Base-by-base conservation (phyloP, 495 filamentous ascomycete genomes). In the Aspergillus bertholletiae region DNA sequence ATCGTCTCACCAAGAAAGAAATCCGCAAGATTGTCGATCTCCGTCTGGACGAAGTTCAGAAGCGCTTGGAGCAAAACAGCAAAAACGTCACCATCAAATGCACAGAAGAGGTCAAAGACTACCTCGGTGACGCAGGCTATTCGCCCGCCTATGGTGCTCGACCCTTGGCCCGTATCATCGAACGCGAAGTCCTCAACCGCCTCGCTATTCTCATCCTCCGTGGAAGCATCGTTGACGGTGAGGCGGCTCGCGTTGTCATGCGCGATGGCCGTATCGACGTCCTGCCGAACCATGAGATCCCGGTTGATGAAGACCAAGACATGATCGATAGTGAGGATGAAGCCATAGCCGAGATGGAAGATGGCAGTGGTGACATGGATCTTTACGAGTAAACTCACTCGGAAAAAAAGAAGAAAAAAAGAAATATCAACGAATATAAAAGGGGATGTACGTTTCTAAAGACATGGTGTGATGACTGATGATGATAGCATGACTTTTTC, bases 11-110 rank as follows among this genome's bases (percentile, higher is more conserved):
- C 4, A 84, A 81, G 65, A 72, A 74, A 41, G 94, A 98, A 74
- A 98, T 98, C 65, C 85, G 94, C 63, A 88, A 82, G 75, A 97
- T 98, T 70, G 94, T 98, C 50, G 95, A 98, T 58, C 81, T 98
- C 26, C 88, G 94, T 24, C 80, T 98, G 20, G 46, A 57, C 9
- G 94, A 98, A 68, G 91, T 98, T 63, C 94, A 98, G 80, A 88
- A 90, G 63, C 87, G 94, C 18, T 82, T 98, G 6, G 67, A 74
- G 41, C 71, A 80, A 58, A 97, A 97, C 70, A 84, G 84, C 58
- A 86, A 91, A 57, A 92, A 91, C 54, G 86, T 98, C 52, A 70
- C 52, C 5, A 91, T 98, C 66, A 65, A 83, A 20, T 87, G 93
- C 61, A 80, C 85, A 23, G 81, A 88, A 13, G 87, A 88, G 48